Evolutionary conservation across 108 stramenopile genomes (phyloP).

Genomic region (Craspedostauros australis): DNA sequence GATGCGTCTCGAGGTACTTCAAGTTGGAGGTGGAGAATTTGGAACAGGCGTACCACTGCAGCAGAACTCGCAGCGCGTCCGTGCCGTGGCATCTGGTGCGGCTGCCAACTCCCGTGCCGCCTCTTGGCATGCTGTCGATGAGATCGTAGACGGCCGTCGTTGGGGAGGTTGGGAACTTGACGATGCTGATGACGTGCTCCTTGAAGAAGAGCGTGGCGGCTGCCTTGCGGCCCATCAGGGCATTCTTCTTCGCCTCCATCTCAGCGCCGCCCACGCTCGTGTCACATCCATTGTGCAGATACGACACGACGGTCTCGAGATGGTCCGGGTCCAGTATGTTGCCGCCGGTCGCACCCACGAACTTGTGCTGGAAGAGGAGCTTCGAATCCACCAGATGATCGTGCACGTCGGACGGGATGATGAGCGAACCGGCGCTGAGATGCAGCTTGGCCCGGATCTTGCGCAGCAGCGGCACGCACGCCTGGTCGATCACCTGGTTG

Average conservation of each 20-base stretch:
- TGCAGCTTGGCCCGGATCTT: slow-evolving; percentile 67
- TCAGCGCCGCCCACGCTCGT: slow-evolving; percentile 10
- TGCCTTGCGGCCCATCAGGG: slow-evolving; percentile 44
- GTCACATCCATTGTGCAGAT: slow-evolving; percentile 31
- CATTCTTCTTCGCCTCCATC: neutral
- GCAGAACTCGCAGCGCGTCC: slow-evolving; percentile 43
- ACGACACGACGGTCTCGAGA: slow-evolving; percentile 40
- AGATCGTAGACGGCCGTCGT: slow-evolving; percentile 60
- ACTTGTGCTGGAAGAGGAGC: slow-evolving; percentile 69
- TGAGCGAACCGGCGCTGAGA: slow-evolving; percentile 63
- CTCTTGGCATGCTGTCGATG: slow-evolving; percentile 71
- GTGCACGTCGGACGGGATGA: slow-evolving; percentile 88
- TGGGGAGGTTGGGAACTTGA: slow-evolving; percentile 53
- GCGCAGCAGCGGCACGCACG: slow-evolving; percentile 55
- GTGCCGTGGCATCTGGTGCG: slow-evolving; percentile 70
- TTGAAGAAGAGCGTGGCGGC: slow-evolving; percentile 81
- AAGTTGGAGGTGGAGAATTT: slow-evolving; percentile 71
- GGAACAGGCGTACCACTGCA: slow-evolving; percentile 63
- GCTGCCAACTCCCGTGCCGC: slow-evolving; percentile 36
- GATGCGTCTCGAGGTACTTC: slow-evolving; percentile 69
- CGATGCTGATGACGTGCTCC: slow-evolving; percentile 84
- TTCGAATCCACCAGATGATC: slow-evolving; percentile 83
- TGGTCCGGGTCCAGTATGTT: slow-evolving; percentile 64
- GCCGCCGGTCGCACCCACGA: slow-evolving; percentile 82
- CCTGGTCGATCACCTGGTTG: slow-evolving; percentile 61